A percentile compares a stretch with the other conserved stretches of the same genome.
Evolutionary conservation across 768 basidiomycete genomes (phyloP).

Genomic region (Lactarius evosmus): DNA sequence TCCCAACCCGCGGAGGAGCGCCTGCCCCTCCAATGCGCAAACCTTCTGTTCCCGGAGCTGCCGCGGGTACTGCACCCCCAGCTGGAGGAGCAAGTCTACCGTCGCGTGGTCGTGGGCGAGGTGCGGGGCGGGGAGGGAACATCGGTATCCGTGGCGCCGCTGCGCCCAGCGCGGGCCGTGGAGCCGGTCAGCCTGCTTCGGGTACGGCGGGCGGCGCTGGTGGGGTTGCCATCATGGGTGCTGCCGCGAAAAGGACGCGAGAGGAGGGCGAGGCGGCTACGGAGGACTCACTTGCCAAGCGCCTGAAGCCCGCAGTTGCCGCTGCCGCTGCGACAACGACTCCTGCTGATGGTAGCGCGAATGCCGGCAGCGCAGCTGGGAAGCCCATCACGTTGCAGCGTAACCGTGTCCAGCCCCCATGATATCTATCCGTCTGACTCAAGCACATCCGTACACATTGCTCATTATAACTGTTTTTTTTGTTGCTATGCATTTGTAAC

Average conservation of each 20-base stretch:
- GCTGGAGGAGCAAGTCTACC: conserved; percentile 8
- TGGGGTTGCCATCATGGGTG: conserved; percentile 27
- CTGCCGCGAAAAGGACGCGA: conserved; percentile 26
- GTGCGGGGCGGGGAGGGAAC: conserved; percentile 11
- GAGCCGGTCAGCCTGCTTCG: conserved; percentile 8
- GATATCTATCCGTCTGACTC: not conserved
- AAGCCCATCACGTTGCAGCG: conserved; percentile 26
- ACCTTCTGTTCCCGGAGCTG: conserved; percentile 2
- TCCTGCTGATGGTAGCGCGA: not conserved
- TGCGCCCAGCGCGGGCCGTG: conserved; percentile 14
- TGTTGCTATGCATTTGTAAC: too few relatives aligned
- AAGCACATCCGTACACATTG: not conserved
- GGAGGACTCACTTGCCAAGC: conserved; percentile 25
- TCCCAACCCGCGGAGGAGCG: conserved; percentile 21
- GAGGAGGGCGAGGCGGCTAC: conserved; percentile 22
- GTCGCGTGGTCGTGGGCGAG: conserved; percentile 26
- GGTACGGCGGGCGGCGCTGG: not conserved
- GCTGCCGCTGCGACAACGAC: not conserved
- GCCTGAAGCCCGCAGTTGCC: conserved; percentile 21
- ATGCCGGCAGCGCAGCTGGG: conserved; percentile 1
- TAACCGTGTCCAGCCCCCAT: conserved; percentile 33
- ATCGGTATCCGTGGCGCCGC: conserved; percentile 26
- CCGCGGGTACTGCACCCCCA: not conserved
- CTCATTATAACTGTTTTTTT: not conserved
- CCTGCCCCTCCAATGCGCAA: conserved; percentile 1